Evolutionary conservation across 2,329 filamentous ascomycete genomes (phyloP).

Genomic region (Myrmaecium sp.): DNA sequence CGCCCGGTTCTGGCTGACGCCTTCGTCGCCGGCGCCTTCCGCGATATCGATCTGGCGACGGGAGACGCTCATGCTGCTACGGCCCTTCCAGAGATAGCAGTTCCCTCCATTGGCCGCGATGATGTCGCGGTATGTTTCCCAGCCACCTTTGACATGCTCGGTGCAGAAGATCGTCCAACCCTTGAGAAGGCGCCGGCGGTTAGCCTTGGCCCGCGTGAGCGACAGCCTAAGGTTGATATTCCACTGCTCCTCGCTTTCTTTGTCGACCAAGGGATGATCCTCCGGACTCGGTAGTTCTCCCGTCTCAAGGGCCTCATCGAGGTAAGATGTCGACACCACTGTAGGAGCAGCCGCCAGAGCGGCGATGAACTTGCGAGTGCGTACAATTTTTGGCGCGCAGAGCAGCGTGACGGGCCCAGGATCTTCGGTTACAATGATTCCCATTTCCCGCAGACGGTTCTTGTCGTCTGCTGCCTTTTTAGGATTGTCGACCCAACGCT

Average conservation of each 20-base stretch:
- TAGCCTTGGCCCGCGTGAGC: constrained; percentile 52
- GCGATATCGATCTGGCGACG: constrained; percentile 13
- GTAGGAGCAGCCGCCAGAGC: constrained; percentile 67
- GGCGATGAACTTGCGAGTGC: constrained; percentile 85
- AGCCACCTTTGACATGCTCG: constrained; percentile 59
- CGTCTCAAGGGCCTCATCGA: constrained; percentile 58
- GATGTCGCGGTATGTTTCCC: constrained; percentile 72
- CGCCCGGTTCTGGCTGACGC: constrained; percentile 27
- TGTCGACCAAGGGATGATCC: constrained; percentile 54
- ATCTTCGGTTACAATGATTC: constrained; percentile 65
- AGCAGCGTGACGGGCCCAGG: constrained; percentile 66
- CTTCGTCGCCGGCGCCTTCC: constrained; percentile 34
- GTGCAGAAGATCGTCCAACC: constrained; percentile 75
- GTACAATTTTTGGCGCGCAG: constrained; percentile 69
- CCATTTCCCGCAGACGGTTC: constrained; percentile 67
- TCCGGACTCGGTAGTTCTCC: constrained; percentile 47
- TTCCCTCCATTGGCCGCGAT: constrained; percentile 76
- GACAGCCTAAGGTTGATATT: constrained; percentile 53
- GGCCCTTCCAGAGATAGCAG: constrained; percentile 60
- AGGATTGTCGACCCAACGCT: constrained; percentile 58
- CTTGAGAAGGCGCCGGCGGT: constrained; percentile 58
- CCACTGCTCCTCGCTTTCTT: constrained; percentile 53
- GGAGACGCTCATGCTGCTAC: constrained; percentile 43
- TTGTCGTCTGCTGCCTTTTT: constrained; percentile 65
- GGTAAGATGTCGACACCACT: constrained; percentile 60